Conservation (phyloP, 2,329 filamentous ascomycete genomes). For the Gaeumannomyces sp. region DNA sequence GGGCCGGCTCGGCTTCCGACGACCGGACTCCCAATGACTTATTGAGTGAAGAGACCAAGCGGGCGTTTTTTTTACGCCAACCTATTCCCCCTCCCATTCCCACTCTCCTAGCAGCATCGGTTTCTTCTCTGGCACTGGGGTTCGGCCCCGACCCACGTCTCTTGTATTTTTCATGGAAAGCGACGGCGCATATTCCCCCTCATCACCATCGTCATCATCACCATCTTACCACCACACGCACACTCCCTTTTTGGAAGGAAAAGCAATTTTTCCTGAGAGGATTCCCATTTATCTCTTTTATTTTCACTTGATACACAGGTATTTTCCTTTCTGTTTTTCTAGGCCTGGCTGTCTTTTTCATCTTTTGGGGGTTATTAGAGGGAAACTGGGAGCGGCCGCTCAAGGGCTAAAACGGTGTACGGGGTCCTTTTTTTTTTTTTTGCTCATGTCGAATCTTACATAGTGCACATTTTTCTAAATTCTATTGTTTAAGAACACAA, state of each 20-base stretch:
- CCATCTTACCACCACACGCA: too few species aligned
- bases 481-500: neutral
- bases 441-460: neutral
- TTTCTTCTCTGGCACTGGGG: neutral
- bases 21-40: neutral
- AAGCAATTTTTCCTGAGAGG: too few species aligned
- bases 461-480: neutral
- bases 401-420: neutral
- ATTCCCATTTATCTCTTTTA: too few species aligned
- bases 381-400: neutral
- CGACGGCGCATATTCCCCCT: constrained; percentile 1
- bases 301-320: neutral
- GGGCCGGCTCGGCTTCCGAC: too few species aligned
- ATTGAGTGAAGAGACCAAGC: neutral
- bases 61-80: neutral
- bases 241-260: too few species aligned
- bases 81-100: neutral
- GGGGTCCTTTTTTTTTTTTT: neutral
- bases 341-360: constrained; percentile 1
- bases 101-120: neutral
- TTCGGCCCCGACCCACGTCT: neutral
- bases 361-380: neutral
- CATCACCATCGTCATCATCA: neutral
- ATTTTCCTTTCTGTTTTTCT: neutral
- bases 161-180: neutral